Percentiles rank a stretch among this genome's conserved stretches.
Conservation (phyloP, 1,284 basidiomycete species). For the Mycosarcoma mackinlayi region DNA sequence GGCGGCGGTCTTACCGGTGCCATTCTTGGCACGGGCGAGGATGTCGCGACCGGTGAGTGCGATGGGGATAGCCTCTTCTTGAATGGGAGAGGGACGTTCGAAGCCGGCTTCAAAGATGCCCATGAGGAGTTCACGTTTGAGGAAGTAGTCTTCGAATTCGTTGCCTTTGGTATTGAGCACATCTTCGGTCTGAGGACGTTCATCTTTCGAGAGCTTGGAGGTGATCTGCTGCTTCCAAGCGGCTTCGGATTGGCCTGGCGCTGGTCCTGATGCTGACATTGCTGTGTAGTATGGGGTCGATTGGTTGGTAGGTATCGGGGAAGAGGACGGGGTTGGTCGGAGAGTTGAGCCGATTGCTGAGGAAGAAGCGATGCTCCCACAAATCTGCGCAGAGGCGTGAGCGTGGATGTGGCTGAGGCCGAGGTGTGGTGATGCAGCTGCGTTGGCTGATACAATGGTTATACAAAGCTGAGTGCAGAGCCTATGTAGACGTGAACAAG, state of each 20-base stretch:
- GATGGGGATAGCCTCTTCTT: slow-evolving; percentile 82
- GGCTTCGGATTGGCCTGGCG: slow-evolving; percentile 57
- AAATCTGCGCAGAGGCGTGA: no score
- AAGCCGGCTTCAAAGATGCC: slow-evolving; percentile 73
- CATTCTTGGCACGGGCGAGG: slow-evolving; percentile 77
- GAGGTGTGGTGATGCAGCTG: no score
- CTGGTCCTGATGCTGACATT: slow-evolving; percentile 59
- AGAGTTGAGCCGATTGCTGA: slow-evolving; percentile 8
- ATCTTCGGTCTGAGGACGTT: slow-evolving; percentile 68
- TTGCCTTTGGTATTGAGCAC: slow-evolving; percentile 67
- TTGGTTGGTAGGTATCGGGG: not conserved
- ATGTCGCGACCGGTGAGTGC: slow-evolving; percentile 75
- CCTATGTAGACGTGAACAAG: no score
- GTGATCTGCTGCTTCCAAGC: slow-evolving; percentile 56
- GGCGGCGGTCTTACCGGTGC: slow-evolving; percentile 84
- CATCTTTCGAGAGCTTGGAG: slow-evolving; percentile 54
- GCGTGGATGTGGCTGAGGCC: no score
- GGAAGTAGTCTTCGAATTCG: slow-evolving; percentile 68
- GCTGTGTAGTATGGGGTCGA: slow-evolving; percentile 9
- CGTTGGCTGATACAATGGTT: no score
- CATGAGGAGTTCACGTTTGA: slow-evolving; percentile 68
- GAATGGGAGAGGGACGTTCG: slow-evolving; percentile 95
- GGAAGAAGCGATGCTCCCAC: not conserved
- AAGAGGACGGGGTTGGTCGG: not conserved
- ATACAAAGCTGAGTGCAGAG: no score